These are phyloP conservation scores for Dactylellina parvicollis DNA, from an alignment of 2,329 filamentous ascomycete genomes.

Conservation along the genomic window DNA sequence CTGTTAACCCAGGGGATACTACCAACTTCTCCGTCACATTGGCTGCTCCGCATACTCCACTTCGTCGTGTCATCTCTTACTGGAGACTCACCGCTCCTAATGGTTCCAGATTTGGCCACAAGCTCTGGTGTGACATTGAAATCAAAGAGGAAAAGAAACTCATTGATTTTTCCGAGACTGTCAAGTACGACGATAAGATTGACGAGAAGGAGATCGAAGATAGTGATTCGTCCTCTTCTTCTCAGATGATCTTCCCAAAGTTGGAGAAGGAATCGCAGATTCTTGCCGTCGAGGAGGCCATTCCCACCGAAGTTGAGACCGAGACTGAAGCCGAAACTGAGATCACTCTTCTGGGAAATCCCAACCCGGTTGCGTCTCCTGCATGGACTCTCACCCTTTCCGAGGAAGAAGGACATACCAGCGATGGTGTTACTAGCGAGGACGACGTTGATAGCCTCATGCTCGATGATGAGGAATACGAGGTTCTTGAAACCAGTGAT, in stretches of 20 bases:
- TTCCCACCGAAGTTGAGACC: conserved; percentile 60
- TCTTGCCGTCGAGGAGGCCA: conserved; percentile 78
- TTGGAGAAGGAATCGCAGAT: conserved; percentile 91
- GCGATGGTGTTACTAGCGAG: conserved; percentile 64
- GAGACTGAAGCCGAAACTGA: conserved; percentile 66
- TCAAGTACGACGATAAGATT: conserved; percentile 55
- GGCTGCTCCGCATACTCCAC: conserved; percentile 72
- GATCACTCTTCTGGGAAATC: conserved; percentile 69
- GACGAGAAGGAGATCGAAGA: conserved; percentile 59
- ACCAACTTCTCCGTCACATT: conserved; percentile 84
- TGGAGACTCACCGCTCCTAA: conserved; percentile 89
- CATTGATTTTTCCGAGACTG: conserved; percentile 45
- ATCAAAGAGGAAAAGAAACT: conserved; percentile 65
- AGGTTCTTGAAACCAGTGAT: conserved; percentile 93
- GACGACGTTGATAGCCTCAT: conserved; percentile 75
- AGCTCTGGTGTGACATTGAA: conserved; percentile 91
- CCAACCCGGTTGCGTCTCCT: conserved; percentile 61
- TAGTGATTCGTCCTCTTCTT: conserved; percentile 60
- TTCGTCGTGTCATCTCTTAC: conserved; percentile 86
- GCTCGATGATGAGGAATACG: conserved; percentile 93
- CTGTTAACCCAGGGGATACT: conserved; percentile 77
- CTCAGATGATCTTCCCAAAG: conserved; percentile 95
- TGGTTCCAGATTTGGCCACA: conserved; percentile 86
- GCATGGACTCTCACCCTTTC: conserved; percentile 53
- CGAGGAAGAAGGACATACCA: conserved; percentile 52